These are phyloP conservation scores for Hawksworthiomyces lignivorus DNA, from an alignment of 2,329 filamentous ascomycete genomes.

Conservation along the genomic window DNA sequence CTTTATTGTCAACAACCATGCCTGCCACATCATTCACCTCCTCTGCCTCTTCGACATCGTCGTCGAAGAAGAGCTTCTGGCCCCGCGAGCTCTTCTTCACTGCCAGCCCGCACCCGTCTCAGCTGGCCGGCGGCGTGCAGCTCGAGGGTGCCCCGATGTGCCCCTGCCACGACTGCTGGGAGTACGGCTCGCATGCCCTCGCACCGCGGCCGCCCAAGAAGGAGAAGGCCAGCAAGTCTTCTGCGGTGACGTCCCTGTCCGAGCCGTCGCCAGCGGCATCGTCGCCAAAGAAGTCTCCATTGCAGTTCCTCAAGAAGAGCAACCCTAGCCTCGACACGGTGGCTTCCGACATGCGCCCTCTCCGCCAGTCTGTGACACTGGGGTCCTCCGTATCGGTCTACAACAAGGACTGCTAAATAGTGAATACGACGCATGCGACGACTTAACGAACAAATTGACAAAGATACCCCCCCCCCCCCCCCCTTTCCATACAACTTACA, in stretches of 20 bases:
- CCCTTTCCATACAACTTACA: too few relatives aligned
- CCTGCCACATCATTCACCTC: neutral
- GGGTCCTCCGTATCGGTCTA: conserved; percentile 1
- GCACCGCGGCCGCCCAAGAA: conserved; percentile 5
- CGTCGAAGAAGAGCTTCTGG: conserved; percentile 6
- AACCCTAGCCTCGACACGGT: conserved; percentile 11
- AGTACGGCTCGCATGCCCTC: conserved; percentile 8
- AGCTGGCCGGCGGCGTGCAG: conserved; percentile 8
- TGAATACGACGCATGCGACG: too few relatives aligned
- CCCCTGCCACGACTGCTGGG: conserved; percentile 13
- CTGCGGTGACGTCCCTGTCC: too few relatives aligned
- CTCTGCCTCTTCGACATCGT: neutral
- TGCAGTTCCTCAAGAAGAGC: conserved; percentile 2
- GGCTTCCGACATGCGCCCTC: conserved; percentile 8
- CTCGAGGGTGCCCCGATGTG: conserved; percentile 12
- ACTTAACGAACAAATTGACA: too few relatives aligned
- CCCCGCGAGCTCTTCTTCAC: conserved; percentile 3
- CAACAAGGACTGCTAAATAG: neutral
- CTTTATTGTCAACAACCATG: neutral
- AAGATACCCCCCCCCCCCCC: too few relatives aligned
- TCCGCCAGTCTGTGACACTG: neutral
- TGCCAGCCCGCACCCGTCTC: conserved; percentile 10
- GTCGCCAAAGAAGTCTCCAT: conserved; percentile 4
- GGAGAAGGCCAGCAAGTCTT: neutral
- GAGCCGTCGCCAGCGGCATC: neutral